Percentiles rank a stretch among this genome's conserved stretches.
phyloP scores from a whole-genome alignment of 176 grass and related monocot genomes.

The Carex kokanica region DNA sequence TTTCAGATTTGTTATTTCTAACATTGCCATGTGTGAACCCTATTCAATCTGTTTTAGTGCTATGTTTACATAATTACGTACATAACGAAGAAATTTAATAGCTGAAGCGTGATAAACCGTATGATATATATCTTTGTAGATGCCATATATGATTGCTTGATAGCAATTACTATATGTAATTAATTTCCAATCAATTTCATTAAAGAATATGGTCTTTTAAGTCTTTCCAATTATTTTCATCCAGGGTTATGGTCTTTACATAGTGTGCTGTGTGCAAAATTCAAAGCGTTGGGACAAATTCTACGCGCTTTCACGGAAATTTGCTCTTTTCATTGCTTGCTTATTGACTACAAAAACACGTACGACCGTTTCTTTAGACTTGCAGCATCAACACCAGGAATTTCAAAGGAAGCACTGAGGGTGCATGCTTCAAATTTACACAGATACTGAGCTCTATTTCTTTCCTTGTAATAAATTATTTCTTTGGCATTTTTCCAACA shows the following conservation, averaged over 20 bases:
- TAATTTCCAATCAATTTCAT: constrained; percentile 2
- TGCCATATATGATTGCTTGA: neutral
- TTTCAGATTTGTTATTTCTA: too few species aligned
- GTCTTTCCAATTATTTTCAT: neutral
- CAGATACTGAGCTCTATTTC: neutral
- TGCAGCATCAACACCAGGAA: neutral
- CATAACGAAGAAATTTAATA: too few species aligned
- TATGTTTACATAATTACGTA: too few species aligned
- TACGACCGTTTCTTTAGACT: neutral
- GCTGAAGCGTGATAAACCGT: neutral
- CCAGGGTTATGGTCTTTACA: neutral
- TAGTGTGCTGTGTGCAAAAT: neutral
- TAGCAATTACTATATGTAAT: neutral
- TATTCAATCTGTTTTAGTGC: too few species aligned
- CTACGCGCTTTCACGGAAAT: neutral
- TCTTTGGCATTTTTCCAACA: neutral
- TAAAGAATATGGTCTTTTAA: neutral
- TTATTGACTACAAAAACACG: neutral
- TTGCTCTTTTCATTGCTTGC: neutral
- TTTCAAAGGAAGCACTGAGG: neutral
- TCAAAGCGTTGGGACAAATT: neutral
- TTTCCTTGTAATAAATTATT: too few species aligned
- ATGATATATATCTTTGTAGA: neutral
- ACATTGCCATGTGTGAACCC: too few species aligned
- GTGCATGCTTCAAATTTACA: neutral